Evolutionary conservation across 2,329 filamentous ascomycete species (phyloP), one percentile per base, ranked within the genome.

Genomic region (Venturia pyrina): DNA sequence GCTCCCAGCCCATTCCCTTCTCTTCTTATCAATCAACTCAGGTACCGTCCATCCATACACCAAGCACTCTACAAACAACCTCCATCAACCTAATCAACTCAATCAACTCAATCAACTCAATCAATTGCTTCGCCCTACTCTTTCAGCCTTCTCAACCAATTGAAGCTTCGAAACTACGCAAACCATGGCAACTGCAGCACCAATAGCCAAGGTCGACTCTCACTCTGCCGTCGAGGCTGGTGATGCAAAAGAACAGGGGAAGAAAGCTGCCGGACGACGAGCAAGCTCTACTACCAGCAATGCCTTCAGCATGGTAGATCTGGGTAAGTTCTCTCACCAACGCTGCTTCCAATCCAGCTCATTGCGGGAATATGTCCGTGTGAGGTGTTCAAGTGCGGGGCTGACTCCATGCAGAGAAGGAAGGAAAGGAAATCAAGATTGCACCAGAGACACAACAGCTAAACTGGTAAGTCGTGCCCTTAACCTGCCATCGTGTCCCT

Each of bases 371-470:
- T 28, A 19, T 64, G 46, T 63, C 69, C 65, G 68, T 59, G 21
- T 57, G 37, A 28, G 64, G 57, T 21, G 15, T 60, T 43, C 37
- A 46, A 37, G 40, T 65, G 68, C 44, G 40, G 28, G 24, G 32
- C 40, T 62, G 50, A 67, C 21, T 21, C 19, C 34, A 41, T 64
- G 70, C 75, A 96, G 91, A 93, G 79, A 86, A 87, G 74, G 85
- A 91, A 73, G 84, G 84, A 66, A 88, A 85, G 70, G 84, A 89
- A 68, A 82, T 96, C 66, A 75, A 87, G 73, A 87, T 96, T 72
- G 87, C 90, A 46, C 82, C 85, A 67, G 91, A 96, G 79, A 96
- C 91, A 65, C 91, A 96, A 77, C 89, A 87, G 79, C 89, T 92
- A 67, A 91, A 90, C 78, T 96, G 91, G 91, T 96, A 85, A 77